phyloP scores from a whole-genome alignment of 2,329 filamentous ascomycete species.

The Penicillium sclerotigenum region DNA sequence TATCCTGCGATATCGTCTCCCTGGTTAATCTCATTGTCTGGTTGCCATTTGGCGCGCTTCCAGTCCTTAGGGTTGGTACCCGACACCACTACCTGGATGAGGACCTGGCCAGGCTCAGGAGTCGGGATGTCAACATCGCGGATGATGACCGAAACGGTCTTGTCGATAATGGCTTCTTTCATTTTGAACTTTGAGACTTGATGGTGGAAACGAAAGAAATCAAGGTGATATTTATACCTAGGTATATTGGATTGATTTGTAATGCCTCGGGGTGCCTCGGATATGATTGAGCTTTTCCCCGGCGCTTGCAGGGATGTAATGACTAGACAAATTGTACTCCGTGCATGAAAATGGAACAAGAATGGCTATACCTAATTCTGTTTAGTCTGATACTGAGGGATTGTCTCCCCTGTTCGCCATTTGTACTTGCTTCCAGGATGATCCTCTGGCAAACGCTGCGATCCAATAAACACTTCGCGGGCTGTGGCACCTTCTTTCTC shows the following conservation, averaged over 20 bases:
- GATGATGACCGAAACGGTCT: constrained; percentile 36
- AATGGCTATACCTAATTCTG: background rate
- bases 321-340: too few species aligned
- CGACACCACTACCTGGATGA: constrained; percentile 43
- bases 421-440: constrained; percentile 7
- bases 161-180: constrained; percentile 43
- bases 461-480: constrained; percentile 4
- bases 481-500: constrained; percentile 6
- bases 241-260: background rate
- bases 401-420: background rate
- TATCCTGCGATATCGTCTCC: constrained; percentile 54
- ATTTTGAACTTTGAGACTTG: constrained; percentile 22
- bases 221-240: background rate
- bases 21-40: constrained; percentile 34
- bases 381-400: background rate
- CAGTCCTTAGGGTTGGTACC: constrained; percentile 52
- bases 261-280: background rate
- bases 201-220: background rate
- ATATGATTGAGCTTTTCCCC: background rate
- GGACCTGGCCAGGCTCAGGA: constrained; percentile 36
- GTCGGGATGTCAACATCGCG: constrained; percentile 44
- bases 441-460: constrained; percentile 2
- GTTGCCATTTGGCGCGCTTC: constrained; percentile 28
- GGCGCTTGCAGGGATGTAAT: too few species aligned
- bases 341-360: too few species aligned